Conservation (phyloP, 305 asterid genomes). For the Nicotiana rustica region DNA sequence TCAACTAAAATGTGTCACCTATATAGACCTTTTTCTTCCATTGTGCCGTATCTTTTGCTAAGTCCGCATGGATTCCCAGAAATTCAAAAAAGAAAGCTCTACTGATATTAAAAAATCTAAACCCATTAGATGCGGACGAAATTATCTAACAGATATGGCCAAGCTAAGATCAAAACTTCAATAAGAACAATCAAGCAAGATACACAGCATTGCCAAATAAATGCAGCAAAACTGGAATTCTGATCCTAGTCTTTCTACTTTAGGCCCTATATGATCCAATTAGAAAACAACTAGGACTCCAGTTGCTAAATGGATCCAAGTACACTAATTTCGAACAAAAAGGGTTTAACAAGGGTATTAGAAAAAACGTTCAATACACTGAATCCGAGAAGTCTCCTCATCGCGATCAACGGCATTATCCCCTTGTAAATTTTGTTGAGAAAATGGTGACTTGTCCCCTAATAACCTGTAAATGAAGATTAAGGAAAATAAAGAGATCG, state of each 20-base stretch:
- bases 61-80: too few relatives aligned
- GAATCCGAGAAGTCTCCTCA: constrained; percentile 96
- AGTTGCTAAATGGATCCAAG: background rate
- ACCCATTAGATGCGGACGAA: background rate
- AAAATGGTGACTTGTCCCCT: constrained; percentile 95
- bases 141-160: background rate
- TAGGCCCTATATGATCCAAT: background rate
- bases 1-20: too few relatives aligned
- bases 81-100: background rate
- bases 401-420: constrained; percentile 84
- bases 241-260: too few relatives aligned
- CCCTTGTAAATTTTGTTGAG: constrained; percentile 94
- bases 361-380: constrained; percentile 55
- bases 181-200: constrained; percentile 15
- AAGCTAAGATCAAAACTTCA: background rate
- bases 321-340: background rate
- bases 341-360: constrained; percentile 23
- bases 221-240: background rate
- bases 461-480: constrained; percentile 62
- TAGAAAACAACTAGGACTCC: background rate
- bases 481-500: background rate
- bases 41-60: too few relatives aligned
- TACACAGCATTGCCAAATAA: constrained; percentile 22
- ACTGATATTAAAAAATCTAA: background rate
- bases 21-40: too few relatives aligned